A percentile compares a stretch with the other conserved stretches of the same genome.
Conservation (phyloP, 2,329 filamentous ascomycete species). For the Nigrograna mackinnonii region DNA sequence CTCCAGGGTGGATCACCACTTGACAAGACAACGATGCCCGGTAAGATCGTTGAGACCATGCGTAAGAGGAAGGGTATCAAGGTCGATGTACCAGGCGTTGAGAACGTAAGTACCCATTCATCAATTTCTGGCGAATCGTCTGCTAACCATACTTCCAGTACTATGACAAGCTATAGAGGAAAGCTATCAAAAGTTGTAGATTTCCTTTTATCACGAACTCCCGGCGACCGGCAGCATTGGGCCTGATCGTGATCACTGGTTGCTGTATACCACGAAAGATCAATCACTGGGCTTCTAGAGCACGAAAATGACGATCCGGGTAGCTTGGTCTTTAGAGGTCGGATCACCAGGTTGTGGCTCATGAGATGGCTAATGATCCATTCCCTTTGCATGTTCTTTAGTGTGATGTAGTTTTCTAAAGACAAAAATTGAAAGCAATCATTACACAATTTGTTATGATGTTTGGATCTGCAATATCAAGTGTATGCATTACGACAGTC, state of each 20-base stretch:
- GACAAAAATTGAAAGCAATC: constrained; percentile 32
- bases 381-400: constrained; percentile 6
- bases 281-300: constrained; percentile 32
- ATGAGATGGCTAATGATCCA: constrained; percentile 15
- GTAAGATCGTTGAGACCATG: constrained; percentile 82
- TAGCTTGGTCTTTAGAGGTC: constrained; percentile 29
- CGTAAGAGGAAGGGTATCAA: constrained; percentile 99
- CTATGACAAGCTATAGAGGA: constrained; percentile 95
- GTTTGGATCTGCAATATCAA: too few species aligned
- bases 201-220: constrained; percentile 42
- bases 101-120: constrained; percentile 88
- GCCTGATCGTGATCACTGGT: constrained; percentile 38
- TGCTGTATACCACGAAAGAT: constrained; percentile 36
- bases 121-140: too few species aligned
- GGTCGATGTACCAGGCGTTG: constrained; percentile 87
- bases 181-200: constrained; percentile 49
- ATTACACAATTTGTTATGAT: constrained; percentile 31
- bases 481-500: too few species aligned
- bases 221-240: constrained; percentile 36
- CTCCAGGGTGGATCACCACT: constrained; percentile 92
- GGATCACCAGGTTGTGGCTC: constrained; percentile 28
- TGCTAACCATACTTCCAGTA: constrained; percentile 66
- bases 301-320: constrained; percentile 43
- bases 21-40: constrained; percentile 80
- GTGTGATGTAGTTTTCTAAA: constrained; percentile 37